Conservation (phyloP, 208 protist species). For the Acanthamoeba lenticulata region DNA sequence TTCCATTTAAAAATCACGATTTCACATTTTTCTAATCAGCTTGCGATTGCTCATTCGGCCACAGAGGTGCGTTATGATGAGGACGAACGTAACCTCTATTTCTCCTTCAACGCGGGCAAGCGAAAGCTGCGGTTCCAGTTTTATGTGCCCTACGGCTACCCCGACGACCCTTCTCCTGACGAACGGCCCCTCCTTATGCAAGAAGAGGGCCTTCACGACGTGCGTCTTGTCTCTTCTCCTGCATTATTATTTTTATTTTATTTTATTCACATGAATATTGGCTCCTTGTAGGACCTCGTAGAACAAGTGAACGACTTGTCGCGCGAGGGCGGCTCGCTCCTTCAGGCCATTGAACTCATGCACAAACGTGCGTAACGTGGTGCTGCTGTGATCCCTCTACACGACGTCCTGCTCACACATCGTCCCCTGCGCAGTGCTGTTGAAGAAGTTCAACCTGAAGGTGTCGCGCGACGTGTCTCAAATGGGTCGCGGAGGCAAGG, state of each 20-base stretch:
- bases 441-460: slow-evolving; percentile 24
- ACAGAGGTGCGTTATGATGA: slow-evolving; percentile 44
- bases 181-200: slow-evolving; percentile 47
- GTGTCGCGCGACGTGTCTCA: neutral
- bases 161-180: neutral
- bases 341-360: neutral
- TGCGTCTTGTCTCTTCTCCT: neutral
- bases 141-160: slow-evolving; percentile 59
- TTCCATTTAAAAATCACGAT: neutral
- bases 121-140: slow-evolving; percentile 34
- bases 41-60: neutral
- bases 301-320: slow-evolving; percentile 53
- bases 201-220: slow-evolving; percentile 43
- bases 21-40: neutral
- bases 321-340: neutral
- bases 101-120: slow-evolving; percentile 2
- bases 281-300: slow-evolving; percentile 1
- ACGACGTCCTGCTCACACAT: neutral
- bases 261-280: neutral
- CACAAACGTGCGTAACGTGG: neutral
- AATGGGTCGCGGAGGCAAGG: neutral
- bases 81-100: slow-evolving; percentile 50
- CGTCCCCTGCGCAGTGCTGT: neutral
- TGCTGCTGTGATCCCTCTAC: neutral
- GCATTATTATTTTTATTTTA: neutral